Evolutionary conservation across 2,329 filamentous ascomycete genomes (phyloP), one percentile per base, ranked within the genome.

Genomic region (Fusarium multiceps): DNA sequence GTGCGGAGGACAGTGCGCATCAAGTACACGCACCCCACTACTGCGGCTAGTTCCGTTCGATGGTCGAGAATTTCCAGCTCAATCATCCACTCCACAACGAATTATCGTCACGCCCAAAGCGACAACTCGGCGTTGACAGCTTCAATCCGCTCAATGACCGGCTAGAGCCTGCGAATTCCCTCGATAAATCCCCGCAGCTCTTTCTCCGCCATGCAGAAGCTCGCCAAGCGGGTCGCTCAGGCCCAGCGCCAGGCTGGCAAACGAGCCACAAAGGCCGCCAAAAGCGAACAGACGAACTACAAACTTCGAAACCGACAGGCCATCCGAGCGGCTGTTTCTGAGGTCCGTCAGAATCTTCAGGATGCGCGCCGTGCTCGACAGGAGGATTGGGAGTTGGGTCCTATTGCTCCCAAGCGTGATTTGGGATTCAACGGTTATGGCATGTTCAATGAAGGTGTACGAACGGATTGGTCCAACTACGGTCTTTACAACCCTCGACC

Each of bases 341-440:
- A 83, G 66, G 73, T 81, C 56, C 71, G 76, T 32, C 55, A 77
- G 47, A 79, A 81, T 66, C 64, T 83, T 16, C 76, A 78, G 53
- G 77, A 81, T 42, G 82, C 84, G 47, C 80, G 82, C 34, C 77
- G 82, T 69, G 84, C 86, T 51, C 87, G 92, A 55, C 87, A 86
- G 65, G 92, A 97, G 78, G 90, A 95, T 79, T 97, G 92, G 89
- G 83, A 91, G 68, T 81, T 93, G 70, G 95, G 94, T 0, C 87
- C 92, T 11, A 78, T 97, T 69, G 91, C 93, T 5, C 94, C 94
- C 4, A 91, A 90, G 77, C 87, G 90, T 74, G 91, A 96, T 80
- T 82, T 90, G 41, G 92, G 91, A 64, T 82, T 85, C 72, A 85
- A 86, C 49, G 83, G 80, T 27, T 91, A 89, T 76, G 93, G 90